Evolutionary conservation across 441 rosid species (phyloP).

Genomic region (Rhodomyrtus psidioides): DNA sequence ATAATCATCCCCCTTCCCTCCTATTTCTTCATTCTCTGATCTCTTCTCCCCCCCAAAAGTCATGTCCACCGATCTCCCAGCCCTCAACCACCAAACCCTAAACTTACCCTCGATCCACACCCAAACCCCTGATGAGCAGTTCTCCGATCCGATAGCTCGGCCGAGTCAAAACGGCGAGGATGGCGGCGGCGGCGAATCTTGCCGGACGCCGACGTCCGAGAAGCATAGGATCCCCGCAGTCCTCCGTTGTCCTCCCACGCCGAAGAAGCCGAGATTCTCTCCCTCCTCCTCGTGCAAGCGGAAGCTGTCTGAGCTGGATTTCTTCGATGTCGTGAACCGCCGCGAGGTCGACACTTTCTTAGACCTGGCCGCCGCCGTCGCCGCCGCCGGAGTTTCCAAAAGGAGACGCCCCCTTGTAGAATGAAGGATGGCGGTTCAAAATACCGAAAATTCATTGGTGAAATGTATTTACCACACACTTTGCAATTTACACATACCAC

Average conservation of each 20-base stretch:
- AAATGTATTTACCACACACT: not conserved
- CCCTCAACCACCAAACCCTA: not conserved
- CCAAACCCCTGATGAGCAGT: not conserved
- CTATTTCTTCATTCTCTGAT: not conserved
- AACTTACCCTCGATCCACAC: not conserved
- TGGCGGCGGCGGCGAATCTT: not conserved
- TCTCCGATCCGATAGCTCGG: not conserved
- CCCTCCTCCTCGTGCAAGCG: not conserved
- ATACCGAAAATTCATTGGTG: not conserved
- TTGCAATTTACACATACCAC: not conserved
- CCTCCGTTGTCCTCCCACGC: slow-evolving; percentile 5
- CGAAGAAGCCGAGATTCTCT: not conserved
- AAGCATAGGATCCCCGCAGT: not conserved
- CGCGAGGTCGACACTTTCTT: slow-evolving; percentile 1
- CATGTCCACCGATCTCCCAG: slow-evolving; percentile 10
- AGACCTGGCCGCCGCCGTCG: not conserved
- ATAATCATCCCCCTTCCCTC: not conserved
- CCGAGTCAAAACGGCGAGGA: not conserved
- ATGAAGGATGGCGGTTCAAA: not conserved
- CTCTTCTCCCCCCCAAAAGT: not conserved
- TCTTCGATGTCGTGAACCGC: slow-evolving; percentile 2
- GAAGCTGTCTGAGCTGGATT: slow-evolving; percentile 3
- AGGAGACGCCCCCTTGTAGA: not conserved
- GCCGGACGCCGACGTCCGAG: slow-evolving; percentile 1
- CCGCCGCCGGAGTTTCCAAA: not conserved